Evolutionary conservation across 1,284 basidiomycete genomes (phyloP).

Genomic region (Sanghuangporus weigelae): DNA sequence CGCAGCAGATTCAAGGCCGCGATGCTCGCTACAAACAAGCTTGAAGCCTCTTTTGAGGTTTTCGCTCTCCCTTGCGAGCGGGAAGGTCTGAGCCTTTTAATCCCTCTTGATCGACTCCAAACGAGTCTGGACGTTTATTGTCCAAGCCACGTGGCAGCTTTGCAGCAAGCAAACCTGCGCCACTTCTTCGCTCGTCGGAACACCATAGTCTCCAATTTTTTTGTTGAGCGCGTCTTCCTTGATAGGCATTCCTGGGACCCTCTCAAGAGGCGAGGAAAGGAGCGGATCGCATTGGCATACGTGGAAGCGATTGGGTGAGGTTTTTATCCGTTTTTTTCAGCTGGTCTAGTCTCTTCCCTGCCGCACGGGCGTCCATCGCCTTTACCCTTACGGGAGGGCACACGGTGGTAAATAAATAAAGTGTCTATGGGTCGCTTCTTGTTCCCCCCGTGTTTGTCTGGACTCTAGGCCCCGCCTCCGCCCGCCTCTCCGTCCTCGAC

Average conservation of each 20-base stretch:
- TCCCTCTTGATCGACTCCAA: slow-evolving; percentile 47
- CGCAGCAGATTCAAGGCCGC: slow-evolving; percentile 45
- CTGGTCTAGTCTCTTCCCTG: neutral
- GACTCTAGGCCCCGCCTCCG: neutral
- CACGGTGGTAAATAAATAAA: neutral
- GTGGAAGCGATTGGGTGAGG: slow-evolving; percentile 20
- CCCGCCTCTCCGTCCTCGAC: neutral
- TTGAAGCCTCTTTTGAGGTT: slow-evolving; percentile 16
- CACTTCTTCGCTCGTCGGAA: neutral
- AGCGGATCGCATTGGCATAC: slow-evolving; percentile 14
- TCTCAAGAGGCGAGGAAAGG: slow-evolving; percentile 4
- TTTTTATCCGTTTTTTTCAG: neutral
- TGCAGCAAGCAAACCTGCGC: slow-evolving; percentile 10
- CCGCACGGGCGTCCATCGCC: slow-evolving; percentile 6
- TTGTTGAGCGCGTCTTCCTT: neutral
- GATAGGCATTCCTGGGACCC: neutral
- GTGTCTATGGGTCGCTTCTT: too few species aligned
- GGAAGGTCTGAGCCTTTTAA: slow-evolving; percentile 58
- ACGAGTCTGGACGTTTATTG: slow-evolving; percentile 39
- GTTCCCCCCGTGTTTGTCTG: neutral
- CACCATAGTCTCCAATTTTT: neutral
- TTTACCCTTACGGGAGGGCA: neutral
- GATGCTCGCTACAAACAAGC: slow-evolving; percentile 45
- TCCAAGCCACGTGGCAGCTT: slow-evolving; percentile 44
- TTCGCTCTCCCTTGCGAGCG: slow-evolving; percentile 40